Conservation (phyloP, 257 asterid species). For the Leptodermis oblonga region DNA sequence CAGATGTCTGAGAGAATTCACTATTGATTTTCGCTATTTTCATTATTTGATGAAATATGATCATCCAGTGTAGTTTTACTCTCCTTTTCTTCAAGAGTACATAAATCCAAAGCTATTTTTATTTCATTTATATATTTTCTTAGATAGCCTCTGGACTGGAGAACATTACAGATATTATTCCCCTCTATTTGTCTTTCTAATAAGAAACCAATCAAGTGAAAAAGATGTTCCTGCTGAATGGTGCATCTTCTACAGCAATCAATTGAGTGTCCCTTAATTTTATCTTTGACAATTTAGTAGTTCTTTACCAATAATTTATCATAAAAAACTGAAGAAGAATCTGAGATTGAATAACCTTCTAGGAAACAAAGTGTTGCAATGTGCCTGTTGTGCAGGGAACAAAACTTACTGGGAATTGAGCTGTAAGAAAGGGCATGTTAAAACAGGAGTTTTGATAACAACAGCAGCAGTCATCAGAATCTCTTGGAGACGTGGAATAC, state of each 20-base stretch:
- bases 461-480: slow-evolving; percentile 86
- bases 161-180: not conserved
- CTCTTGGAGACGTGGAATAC: slow-evolving; percentile 99
- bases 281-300: not conserved
- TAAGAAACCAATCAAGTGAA: not conserved
- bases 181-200: not conserved
- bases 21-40: not conserved
- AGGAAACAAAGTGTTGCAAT: not conserved
- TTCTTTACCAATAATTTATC: not conserved
- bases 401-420: slow-evolving; percentile 65
- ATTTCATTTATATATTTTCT: too few relatives aligned
- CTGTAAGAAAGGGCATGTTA: slow-evolving; percentile 81
- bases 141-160: slow-evolving; percentile 1
- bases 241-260: not conserved
- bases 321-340: not conserved
- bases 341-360: not conserved
- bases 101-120: not conserved
- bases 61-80: not conserved
- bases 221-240: not conserved
- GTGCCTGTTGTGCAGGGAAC: not conserved
- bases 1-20: not conserved
- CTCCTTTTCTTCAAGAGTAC: not conserved
- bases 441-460: slow-evolving; percentile 70
- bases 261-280: not conserved
- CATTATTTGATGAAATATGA: not conserved